These are phyloP conservation scores for Trichoderma aggressivum DNA, from an alignment of 2,329 filamentous ascomycete species.

Conservation along the genomic window DNA sequence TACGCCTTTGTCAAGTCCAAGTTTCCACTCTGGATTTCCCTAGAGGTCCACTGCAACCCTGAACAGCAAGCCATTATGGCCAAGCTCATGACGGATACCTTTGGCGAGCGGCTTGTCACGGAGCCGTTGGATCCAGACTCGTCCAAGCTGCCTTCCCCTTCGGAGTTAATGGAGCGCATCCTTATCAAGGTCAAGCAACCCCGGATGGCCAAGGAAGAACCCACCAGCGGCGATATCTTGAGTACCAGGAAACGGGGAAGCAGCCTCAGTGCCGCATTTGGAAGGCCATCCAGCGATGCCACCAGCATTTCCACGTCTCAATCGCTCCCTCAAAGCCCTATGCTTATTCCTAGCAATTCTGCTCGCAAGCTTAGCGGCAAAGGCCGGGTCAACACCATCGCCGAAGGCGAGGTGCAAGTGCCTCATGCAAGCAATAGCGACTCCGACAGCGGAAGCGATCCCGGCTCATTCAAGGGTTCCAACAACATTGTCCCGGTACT, in stretches of 20 bases:
- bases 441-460: conserved; percentile 67
- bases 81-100: conserved; percentile 79
- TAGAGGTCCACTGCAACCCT: conserved; percentile 88
- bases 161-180: conserved; percentile 78
- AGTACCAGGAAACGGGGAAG: conserved; percentile 53
- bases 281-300: conserved; percentile 62
- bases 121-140: conserved; percentile 68
- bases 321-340: conserved; percentile 52
- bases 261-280: conserved; percentile 67
- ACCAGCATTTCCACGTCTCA: conserved; percentile 46
- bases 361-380: conserved; percentile 47
- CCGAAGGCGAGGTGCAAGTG: conserved; percentile 54
- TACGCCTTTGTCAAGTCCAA: conserved; percentile 87
- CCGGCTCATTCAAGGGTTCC: conserved; percentile 53
- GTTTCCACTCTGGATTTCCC: conserved; percentile 88
- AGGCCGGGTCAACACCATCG: conserved; percentile 56
- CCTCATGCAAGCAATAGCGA: conserved; percentile 62
- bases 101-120: conserved; percentile 74
- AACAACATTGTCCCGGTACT: conserved; percentile 86
- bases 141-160: conserved; percentile 74
- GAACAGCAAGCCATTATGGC: conserved; percentile 86
- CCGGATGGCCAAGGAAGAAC: conserved; percentile 40
- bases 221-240: conserved; percentile 29
- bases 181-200: conserved; percentile 94
- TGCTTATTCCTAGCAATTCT: conserved; percentile 48